Base-by-base conservation (phyloP, 2,329 filamentous ascomycete species). In the Trichoderma atrobrunneum region DNA sequence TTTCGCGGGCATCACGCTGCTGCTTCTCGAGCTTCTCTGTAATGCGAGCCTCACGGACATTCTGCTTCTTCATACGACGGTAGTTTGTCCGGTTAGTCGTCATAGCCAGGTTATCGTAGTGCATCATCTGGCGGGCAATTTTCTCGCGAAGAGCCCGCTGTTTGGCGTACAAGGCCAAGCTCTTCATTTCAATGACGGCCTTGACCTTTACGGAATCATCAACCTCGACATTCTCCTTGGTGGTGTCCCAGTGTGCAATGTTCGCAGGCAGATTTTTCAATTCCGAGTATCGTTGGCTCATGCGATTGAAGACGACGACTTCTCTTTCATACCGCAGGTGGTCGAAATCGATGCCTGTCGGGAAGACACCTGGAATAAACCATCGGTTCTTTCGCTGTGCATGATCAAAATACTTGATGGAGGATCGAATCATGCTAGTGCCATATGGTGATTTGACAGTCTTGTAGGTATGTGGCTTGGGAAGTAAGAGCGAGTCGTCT, bases 11-110 rank as follows among this genome's bases (percentile, higher is more conserved):
- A 81, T 98, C 95, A 72, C 96, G 93, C 81, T 99, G 96, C 81
- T 99, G 95, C 85, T 98, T 98, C 88, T 99, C 96, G 2, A 99
- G 90, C 83, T 98, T 99, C 88, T 99, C 96, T 0, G 96, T 99
- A 76, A 99, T 97, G 72, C 95, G 92, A 71, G 96, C 96, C 83
- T 99, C 96, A 43, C 95, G 92, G 64, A 98, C 88, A 64, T 92
- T 97, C 82, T 98, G 95, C 85, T 98, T 98, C 91, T 99, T 99
- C 86, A 96, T 92, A 65, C 96, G 91, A 43, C 96, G 92, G 81
- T 98, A 98, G 78, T 91, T 89, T 68, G 93, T 91, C 65, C 96
- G 91, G 80, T 99, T 99, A 1, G 95, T 95, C 1, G 95, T 98
- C 93, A 98, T 98, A 59, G 95, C 95, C 32, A 98, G 89, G 77